phyloP scores from a whole-genome alignment of 345 rosid species.

The Salix suchowensis region DNA sequence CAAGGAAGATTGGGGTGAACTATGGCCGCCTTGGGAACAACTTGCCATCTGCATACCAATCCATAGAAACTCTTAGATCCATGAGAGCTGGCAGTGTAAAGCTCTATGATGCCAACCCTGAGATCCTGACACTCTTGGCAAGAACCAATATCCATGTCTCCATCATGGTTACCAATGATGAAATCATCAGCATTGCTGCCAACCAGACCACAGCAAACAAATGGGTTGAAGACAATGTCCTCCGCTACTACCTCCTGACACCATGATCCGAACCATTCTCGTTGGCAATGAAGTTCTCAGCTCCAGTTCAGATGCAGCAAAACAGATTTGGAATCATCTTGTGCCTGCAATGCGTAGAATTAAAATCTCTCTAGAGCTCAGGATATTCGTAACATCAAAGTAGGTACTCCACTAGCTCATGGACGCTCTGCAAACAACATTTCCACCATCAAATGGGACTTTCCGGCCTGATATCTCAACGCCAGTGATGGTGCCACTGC shows the following conservation, averaged over 20 bases:
- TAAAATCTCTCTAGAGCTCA: constrained; percentile 37
- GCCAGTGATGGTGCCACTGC: constrained; percentile 50
- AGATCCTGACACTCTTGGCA: constrained; percentile 44
- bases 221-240: constrained; percentile 52
- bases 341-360: constrained; percentile 67
- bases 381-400: constrained; percentile 50
- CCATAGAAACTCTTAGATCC: constrained; percentile 44
- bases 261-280: constrained; percentile 49
- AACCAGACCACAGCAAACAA: constrained; percentile 38
- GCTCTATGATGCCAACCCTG: constrained; percentile 56
- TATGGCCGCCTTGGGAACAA: constrained; percentile 49
- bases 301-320: constrained; percentile 37
- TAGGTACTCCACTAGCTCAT: constrained; percentile 74
- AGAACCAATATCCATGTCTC: constrained; percentile 50
- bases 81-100: constrained; percentile 49
- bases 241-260: constrained; percentile 45
- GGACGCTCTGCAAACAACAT: constrained; percentile 49
- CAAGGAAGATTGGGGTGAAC: constrained; percentile 40
- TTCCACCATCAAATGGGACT: constrained; percentile 63
- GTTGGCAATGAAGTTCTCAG: constrained; percentile 79
- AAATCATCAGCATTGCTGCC: constrained; percentile 41
- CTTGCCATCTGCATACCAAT: constrained; percentile 50
- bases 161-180: constrained; percentile 58
- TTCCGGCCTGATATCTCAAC: constrained; percentile 51
- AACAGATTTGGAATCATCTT: constrained; percentile 37